A percentile compares a stretch with the other conserved stretches of the same genome.
Conservation (phyloP, 495 filamentous ascomycete species). For the Neurospora sp. region DNA sequence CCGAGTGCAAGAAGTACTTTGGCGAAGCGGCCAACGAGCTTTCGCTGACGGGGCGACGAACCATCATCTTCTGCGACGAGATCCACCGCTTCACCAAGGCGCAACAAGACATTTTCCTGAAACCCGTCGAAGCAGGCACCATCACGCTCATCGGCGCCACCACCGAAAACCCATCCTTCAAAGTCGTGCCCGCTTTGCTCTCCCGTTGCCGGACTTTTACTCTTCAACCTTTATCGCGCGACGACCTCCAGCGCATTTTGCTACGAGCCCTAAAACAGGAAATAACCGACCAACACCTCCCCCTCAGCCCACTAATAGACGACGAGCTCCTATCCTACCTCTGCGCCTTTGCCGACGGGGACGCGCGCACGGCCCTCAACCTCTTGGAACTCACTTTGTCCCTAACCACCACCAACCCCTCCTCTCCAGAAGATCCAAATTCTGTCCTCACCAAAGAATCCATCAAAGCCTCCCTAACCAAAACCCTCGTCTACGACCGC, state of each 20-base stretch:
- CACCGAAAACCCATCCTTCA: slow-evolving; percentile 95
- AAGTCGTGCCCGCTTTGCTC: slow-evolving; percentile 78
- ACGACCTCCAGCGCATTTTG: slow-evolving; percentile 64
- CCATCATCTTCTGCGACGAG: slow-evolving; percentile 96
- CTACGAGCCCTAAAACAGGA: slow-evolving; percentile 60
- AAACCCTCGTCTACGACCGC: slow-evolving; percentile 88
- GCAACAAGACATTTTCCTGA: slow-evolving; percentile 93
- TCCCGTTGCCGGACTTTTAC: slow-evolving; percentile 89
- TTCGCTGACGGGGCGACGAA: slow-evolving; percentile 72
- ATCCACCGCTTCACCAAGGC: slow-evolving; percentile 90
- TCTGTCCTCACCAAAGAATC: slow-evolving; percentile 41
- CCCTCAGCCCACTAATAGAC: slow-evolving; percentile 53
- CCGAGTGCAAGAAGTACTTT: slow-evolving; percentile 90
- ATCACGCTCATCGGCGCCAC: slow-evolving; percentile 92
- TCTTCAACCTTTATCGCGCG: slow-evolving; percentile 58
- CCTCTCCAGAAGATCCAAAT: too few relatives aligned
- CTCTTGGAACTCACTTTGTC: slow-evolving; percentile 77
- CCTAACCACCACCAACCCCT: slow-evolving; percentile 24
- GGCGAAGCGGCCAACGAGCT: slow-evolving; percentile 75
- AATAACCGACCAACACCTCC: slow-evolving; percentile 13
- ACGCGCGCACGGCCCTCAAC: slow-evolving; percentile 87
- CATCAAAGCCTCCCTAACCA: slow-evolving; percentile 72
- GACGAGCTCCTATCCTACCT: slow-evolving; percentile 70
- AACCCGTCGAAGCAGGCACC: slow-evolving; percentile 82
- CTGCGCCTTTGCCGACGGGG: slow-evolving; percentile 77